Conservation (phyloP, 345 rosid species). For the Citrus hindsii region DNA sequence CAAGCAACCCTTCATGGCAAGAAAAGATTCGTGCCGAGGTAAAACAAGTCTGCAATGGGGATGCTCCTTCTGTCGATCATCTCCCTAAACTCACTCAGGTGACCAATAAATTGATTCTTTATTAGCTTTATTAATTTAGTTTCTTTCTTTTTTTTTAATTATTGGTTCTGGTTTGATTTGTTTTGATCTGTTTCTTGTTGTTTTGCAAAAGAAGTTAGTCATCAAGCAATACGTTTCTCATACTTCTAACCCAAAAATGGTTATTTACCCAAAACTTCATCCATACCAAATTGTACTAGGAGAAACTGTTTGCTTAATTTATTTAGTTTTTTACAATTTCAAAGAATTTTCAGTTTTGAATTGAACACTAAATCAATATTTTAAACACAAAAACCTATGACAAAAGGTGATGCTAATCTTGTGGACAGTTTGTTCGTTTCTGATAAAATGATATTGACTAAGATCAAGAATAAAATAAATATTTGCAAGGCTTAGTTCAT, state of each 20-base stretch:
- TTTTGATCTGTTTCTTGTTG: neutral
- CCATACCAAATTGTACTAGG: neutral
- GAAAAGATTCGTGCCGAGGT: constrained; percentile 68
- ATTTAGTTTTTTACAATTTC: neutral
- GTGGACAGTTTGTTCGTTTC: neutral
- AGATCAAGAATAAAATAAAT: neutral
- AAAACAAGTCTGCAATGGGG: constrained; percentile 58
- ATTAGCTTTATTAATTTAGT: neutral
- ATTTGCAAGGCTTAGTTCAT: neutral
- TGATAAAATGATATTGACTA: neutral
- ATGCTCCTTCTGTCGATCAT: constrained; percentile 59
- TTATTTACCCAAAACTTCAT: neutral
- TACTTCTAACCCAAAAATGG: neutral
- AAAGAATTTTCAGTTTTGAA: neutral
- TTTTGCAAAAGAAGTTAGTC: neutral
- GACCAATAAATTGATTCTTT: neutral
- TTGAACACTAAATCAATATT: neutral
- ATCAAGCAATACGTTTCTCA: neutral
- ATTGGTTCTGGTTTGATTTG: neutral
- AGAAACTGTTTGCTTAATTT: neutral
- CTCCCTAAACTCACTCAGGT: constrained; percentile 76
- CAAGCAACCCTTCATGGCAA: constrained; percentile 87
- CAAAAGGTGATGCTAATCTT: neutral
- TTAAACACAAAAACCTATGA: neutral
- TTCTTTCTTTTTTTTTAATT: neutral